These are phyloP conservation scores for Rhizophagus sp. DNA, from an alignment of 192 early-diverging fungal genomes.

Conservation along the genomic window DNA sequence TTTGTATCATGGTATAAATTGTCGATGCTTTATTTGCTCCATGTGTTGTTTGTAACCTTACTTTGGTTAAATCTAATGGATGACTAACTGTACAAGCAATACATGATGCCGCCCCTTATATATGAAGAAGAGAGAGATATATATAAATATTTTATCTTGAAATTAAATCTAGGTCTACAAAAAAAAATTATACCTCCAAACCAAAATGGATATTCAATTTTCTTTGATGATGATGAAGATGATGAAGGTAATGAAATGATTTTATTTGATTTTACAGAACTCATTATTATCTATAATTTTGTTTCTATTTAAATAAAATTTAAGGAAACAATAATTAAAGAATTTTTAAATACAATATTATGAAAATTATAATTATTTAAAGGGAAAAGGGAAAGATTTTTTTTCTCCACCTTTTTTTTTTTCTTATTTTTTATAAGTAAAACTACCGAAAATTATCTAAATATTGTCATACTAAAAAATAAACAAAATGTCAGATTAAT, in stretches of 20 bases:
- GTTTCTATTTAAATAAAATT: no score
- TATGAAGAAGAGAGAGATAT: constrained; percentile 6
- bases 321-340: no score
- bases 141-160: no score
- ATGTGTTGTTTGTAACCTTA: constrained; percentile 85
- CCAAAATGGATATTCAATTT: constrained; percentile 49
- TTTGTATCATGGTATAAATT: constrained; percentile 72
- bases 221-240: background rate
- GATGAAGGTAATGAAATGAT: background rate
- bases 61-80: constrained; percentile 87
- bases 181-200: constrained; percentile 43
- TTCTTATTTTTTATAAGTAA: no score
- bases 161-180: background rate
- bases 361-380: no score
- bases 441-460: no score
- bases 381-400: no score
- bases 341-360: no score
- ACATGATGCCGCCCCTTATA: constrained; percentile 54
- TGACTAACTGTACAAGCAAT: constrained; percentile 68
- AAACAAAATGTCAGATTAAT: no score
- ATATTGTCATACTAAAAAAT: no score
- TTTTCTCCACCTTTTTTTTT: no score
- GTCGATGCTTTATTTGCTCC: constrained; percentile 57
- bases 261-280: no score
- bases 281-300: background rate